Evolutionary conservation across 139 green algal genomes (phyloP).

Genomic region (Raphidocelis subcapitata): DNA sequence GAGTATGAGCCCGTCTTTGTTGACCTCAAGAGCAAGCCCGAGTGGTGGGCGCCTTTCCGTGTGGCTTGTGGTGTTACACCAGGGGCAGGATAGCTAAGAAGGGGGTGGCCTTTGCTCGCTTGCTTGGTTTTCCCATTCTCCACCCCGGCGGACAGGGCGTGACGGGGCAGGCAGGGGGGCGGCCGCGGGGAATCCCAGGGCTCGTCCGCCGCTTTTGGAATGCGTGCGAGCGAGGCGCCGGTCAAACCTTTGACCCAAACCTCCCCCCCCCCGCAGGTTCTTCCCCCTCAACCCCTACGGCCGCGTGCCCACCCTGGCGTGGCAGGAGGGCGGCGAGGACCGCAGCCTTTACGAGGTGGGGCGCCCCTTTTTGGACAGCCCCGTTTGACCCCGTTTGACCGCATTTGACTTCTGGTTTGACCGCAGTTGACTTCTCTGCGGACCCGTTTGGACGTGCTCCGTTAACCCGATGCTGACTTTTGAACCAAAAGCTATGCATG

Average conservation of each 20-base stretch:
- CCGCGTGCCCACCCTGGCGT: slow-evolving; percentile 7
- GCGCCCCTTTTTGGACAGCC: neutral
- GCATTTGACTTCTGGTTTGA: neutral
- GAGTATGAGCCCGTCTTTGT: slow-evolving; percentile 1
- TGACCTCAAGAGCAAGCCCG: slow-evolving; percentile 6
- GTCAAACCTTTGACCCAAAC: neutral
- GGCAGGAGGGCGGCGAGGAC: neutral
- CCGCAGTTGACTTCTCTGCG: neutral
- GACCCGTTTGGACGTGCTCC: neutral
- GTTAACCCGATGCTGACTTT: neutral
- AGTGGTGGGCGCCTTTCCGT: too few relatives aligned
- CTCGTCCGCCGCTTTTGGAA: too few relatives aligned
- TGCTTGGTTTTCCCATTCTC: too few relatives aligned
- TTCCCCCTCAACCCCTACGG: slow-evolving; percentile 3
- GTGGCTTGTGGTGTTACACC: too few relatives aligned
- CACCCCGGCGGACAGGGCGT: too few relatives aligned
- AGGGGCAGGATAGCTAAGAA: too few relatives aligned
- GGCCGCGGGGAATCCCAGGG: too few relatives aligned
- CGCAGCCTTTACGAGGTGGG: too few relatives aligned
- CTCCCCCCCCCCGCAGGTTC: neutral
- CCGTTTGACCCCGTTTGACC: neutral
- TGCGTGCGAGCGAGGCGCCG: too few relatives aligned
- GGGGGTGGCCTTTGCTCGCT: too few relatives aligned
- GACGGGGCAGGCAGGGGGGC: too few relatives aligned
- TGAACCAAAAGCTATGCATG: neutral